These are phyloP conservation scores for Thalassiosira hispida DNA, from an alignment of 352 stramenopile genomes.

Conservation along the genomic window DNA sequence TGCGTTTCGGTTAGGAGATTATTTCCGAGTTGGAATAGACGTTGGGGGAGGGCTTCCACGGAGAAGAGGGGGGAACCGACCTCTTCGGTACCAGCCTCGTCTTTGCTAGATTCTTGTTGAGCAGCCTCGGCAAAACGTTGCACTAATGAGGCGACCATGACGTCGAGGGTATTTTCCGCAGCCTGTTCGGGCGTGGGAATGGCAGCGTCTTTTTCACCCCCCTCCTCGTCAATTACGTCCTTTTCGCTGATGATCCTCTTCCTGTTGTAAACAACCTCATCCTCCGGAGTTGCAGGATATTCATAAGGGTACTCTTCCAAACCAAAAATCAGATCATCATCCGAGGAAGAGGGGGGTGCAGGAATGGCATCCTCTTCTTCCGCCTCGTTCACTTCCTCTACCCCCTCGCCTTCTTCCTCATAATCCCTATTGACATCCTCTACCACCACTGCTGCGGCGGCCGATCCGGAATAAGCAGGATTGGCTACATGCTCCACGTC, in stretches of 20 bases:
- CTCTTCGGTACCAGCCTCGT: background rate
- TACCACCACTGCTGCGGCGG: background rate
- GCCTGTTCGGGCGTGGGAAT: background rate
- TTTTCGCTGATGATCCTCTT: background rate
- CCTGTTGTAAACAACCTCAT: too few species aligned
- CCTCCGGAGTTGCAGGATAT: too few species aligned
- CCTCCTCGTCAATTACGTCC: background rate
- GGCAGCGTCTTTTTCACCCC: background rate
- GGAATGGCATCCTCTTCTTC: background rate
- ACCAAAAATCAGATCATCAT: too few species aligned
- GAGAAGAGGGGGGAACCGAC: background rate
- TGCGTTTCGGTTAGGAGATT: conserved; percentile 16
- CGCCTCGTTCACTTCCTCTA: background rate
- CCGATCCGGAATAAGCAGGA: background rate
- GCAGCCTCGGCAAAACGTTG: background rate
- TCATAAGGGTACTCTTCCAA: too few species aligned
- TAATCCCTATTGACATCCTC: background rate
- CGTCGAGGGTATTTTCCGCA: conserved; percentile 33
- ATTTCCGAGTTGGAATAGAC: conserved; percentile 16
- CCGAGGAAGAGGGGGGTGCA: too few species aligned
- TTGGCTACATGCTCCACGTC: background rate
- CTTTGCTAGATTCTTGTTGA: background rate
- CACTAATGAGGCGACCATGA: conserved; percentile 21
- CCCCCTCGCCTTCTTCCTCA: background rate
- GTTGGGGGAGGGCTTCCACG: background rate